Conservation (phyloP, 345 rosid genomes). For the Hypericum androsaemum region DNA sequence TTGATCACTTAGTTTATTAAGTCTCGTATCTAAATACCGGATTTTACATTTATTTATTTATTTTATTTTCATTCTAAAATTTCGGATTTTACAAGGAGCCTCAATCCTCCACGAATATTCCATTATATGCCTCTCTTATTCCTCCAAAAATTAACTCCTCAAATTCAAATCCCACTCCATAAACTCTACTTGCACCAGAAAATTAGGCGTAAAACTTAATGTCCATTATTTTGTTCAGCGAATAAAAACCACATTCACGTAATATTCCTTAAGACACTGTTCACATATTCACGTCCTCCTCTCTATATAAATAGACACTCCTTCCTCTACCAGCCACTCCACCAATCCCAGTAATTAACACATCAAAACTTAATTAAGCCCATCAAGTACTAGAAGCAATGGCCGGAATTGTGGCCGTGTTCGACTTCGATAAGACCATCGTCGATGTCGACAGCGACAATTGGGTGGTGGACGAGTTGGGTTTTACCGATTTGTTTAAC, state of each 20-base stretch:
- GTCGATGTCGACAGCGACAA: conserved; percentile 83
- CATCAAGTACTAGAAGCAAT: conserved; percentile 4
- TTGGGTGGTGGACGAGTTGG: conserved; percentile 69
- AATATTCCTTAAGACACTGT: neutral
- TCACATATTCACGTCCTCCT: too few relatives aligned
- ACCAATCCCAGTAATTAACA: neutral
- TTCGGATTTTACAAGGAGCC: too few relatives aligned
- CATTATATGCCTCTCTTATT: too few relatives aligned
- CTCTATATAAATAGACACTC: neutral
- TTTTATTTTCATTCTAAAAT: too few relatives aligned
- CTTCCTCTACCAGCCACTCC: neutral
- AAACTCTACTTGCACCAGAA: conserved; percentile 13
- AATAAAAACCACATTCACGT: conserved; percentile 9
- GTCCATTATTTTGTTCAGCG: too few relatives aligned
- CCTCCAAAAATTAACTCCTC: neutral
- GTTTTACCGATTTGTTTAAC: conserved; percentile 61
- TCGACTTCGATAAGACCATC: conserved; percentile 84
- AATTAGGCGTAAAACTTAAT: neutral
- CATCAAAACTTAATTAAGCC: neutral
- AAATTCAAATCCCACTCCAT: conserved; percentile 2
- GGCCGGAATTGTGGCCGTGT: conserved; percentile 50
- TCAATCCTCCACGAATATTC: conserved; percentile 21
- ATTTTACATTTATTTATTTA: too few relatives aligned
- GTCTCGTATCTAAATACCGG: too few relatives aligned
- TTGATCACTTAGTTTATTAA: too few relatives aligned